Conservation (phyloP, 2,329 filamentous ascomycete genomes). For the Aureobasidium sp. region DNA sequence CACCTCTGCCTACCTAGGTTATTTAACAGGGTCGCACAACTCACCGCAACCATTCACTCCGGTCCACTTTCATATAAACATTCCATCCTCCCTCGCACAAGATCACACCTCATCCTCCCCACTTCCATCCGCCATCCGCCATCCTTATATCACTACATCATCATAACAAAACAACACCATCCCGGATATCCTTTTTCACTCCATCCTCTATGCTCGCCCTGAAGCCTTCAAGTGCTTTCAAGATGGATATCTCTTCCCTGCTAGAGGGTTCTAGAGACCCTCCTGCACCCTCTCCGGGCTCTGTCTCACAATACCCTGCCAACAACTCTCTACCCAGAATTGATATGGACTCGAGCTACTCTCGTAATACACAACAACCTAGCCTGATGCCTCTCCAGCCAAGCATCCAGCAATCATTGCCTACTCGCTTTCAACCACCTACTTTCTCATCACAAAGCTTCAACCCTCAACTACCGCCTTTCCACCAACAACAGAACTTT, state of each 20-base stretch:
- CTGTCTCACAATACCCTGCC: constrained; percentile 29
- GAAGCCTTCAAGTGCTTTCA: constrained; percentile 50
- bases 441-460: constrained; percentile 14
- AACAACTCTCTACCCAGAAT: constrained; percentile 10
- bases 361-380: neutral
- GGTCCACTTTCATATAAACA: constrained; percentile 2
- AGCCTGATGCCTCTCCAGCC: constrained; percentile 9
- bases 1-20: constrained; percentile 3
- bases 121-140: neutral
- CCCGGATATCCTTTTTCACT: neutral
- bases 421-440: constrained; percentile 7
- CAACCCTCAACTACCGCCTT: constrained; percentile 24
- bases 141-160: neutral
- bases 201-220: constrained; percentile 34
- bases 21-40: constrained; percentile 14
- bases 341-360: constrained; percentile 2
- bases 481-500: constrained; percentile 19
- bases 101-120: neutral
- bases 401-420: constrained; percentile 1
- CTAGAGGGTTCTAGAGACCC: constrained; percentile 59
- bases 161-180: neutral
- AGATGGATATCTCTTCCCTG: constrained; percentile 91
- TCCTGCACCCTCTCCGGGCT: constrained; percentile 57
- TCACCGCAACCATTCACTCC: constrained; percentile 13
- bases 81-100: neutral